Conservation (phyloP, 129 eudicot genomes). For the Escallonia herrerae region DNA sequence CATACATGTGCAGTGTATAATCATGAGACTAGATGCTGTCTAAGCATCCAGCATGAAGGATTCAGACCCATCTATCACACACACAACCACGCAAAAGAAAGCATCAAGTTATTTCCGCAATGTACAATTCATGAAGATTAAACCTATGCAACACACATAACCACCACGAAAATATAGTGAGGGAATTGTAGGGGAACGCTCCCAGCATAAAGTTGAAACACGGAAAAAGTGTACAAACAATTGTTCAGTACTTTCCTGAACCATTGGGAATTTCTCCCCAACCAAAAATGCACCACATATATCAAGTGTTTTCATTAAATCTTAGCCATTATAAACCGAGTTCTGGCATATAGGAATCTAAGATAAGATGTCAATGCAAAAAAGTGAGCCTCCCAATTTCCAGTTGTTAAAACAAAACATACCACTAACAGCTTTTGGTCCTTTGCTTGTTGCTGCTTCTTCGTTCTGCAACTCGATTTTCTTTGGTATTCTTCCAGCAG, state of each 20-base stretch:
- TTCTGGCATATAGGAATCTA: not conserved
- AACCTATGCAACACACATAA: too few species aligned
- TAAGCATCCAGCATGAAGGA: too few species aligned
- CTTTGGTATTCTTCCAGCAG: conserved; percentile 75
- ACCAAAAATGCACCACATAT: too few species aligned
- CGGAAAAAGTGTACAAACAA: not conserved
- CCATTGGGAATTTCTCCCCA: not conserved
- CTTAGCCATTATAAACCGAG: not conserved
- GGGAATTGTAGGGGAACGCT: too few species aligned
- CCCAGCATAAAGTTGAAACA: too few species aligned
- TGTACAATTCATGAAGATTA: too few species aligned
- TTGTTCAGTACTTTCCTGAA: not conserved
- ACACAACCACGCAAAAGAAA: too few species aligned
- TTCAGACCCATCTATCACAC: too few species aligned
- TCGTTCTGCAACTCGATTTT: conserved; percentile 25
- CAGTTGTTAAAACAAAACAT: conserved; percentile 10
- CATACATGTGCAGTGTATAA: too few species aligned
- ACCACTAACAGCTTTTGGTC: conserved; percentile 37
- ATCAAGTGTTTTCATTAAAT: not conserved
- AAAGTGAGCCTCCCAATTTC: not conserved
- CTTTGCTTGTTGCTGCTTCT: conserved; percentile 24
- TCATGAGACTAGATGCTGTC: too few species aligned
- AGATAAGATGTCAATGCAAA: not conserved
- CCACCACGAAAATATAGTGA: too few species aligned
- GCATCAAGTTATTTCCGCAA: too few species aligned